These are phyloP conservation scores for Xylaria longipes DNA, from an alignment of 495 filamentous ascomycete species.

Conservation along the genomic window DNA sequence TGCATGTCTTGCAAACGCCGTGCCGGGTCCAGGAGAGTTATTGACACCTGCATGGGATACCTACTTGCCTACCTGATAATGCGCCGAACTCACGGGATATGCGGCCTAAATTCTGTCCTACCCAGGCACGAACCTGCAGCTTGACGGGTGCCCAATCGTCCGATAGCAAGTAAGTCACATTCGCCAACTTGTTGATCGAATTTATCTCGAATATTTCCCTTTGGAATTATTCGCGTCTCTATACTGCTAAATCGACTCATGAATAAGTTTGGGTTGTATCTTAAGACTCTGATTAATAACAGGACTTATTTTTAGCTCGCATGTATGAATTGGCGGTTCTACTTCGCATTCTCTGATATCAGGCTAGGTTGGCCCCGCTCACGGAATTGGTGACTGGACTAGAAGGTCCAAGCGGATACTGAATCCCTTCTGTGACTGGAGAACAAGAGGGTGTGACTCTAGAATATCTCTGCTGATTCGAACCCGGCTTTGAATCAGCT, in stretches of 20 bases:
- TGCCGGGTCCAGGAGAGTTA: neutral
- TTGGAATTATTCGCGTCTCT: neutral
- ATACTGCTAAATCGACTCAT: neutral
- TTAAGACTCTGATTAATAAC: neutral
- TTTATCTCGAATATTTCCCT: neutral
- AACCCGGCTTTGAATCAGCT: constrained; percentile 11
- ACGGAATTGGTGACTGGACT: constrained; percentile 13
- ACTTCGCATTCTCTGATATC: constrained; percentile 13
- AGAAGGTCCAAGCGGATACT: constrained; percentile 21
- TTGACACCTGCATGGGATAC: constrained; percentile 6
- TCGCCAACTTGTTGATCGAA: constrained; percentile 1
- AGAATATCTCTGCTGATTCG: constrained; percentile 15
- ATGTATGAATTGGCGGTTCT: neutral
- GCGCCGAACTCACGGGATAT: constrained; percentile 34
- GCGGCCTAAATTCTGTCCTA: constrained; percentile 41
- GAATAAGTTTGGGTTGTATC: neutral
- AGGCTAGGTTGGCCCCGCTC: constrained; percentile 13
- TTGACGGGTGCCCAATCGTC: constrained; percentile 43
- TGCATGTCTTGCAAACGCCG: constrained; percentile 24
- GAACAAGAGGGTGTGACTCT: constrained; percentile 15
- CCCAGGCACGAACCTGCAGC: constrained; percentile 35
- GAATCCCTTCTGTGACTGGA: neutral
- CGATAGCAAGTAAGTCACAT: constrained; percentile 25
- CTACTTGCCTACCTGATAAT: neutral
- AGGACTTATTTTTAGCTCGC: constrained; percentile 3